Evolutionary conservation across 2,329 filamentous ascomycete genomes (phyloP), one percentile per base, ranked within the genome.

Genomic region (Botrytis tulipae): DNA sequence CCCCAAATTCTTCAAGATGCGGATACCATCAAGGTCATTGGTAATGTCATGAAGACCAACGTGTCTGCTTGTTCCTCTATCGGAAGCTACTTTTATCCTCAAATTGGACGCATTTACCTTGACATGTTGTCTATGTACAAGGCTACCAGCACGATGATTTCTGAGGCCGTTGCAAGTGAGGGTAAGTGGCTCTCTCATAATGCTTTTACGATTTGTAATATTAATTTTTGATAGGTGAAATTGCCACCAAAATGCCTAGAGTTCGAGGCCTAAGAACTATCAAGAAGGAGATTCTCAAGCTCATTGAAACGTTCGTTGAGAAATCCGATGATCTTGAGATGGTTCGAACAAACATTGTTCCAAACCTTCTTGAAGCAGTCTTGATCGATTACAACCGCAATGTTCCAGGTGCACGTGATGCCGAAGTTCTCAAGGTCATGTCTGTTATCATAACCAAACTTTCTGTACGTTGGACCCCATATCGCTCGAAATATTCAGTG

Each of bases 41-140:
- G 96, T 77, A 99, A 99, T 84, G 98, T 99, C 82, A 99, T 99
- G 96, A 99, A 99, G 88, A 99, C 96, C 0, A 99, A 99, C 79
- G 96, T 99, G 7, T 95, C 97, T n/a, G 96, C 96, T 51, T 99
- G 96, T 83, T 93, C 93, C 51, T 98, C 96, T 0, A 96, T 99
- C 74, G 96, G 97, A 48, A 91, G 93, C 70, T 99, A 98, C 84
- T 99, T 99, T 83, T 98, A 97, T 81, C 95, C 96, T 20, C 96
- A 99, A 82, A 97, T 99, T 78, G 96, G 95, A 59, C 92, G 94
- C 73, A 98, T 99, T 78, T 99, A 98, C 83, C 91, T 97, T 78
- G 96, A 99, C 82, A 98, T 99, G 95, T 86, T 99, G 73, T 95
- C 96, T 80, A 99, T 99, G 97, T 99, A 98, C 83, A 92, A 94